A percentile compares a stretch with the other conserved stretches of the same genome.
phyloP scores from a whole-genome alignment of 2,329 filamentous ascomycete genomes.

The Diplodia intermedia region DNA sequence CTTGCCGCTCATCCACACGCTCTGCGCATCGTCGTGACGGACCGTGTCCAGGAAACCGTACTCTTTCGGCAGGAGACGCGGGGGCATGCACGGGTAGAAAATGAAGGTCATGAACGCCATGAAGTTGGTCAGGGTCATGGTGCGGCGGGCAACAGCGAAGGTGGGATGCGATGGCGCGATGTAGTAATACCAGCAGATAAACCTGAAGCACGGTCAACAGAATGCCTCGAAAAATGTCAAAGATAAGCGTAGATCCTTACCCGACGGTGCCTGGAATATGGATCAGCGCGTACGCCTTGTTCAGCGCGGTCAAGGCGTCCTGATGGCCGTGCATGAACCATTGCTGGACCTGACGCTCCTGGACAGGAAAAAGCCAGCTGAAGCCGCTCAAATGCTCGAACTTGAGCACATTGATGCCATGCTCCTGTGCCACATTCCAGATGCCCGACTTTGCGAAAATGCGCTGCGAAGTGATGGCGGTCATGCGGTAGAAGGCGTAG shows the following conservation, averaged over 20 bases:
- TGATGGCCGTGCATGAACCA: slow-evolving; percentile 65
- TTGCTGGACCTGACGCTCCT: slow-evolving; percentile 61
- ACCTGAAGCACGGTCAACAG: slow-evolving; percentile 50
- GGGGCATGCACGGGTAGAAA: slow-evolving; percentile 62
- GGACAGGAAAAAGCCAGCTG: slow-evolving; percentile 60
- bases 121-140: slow-evolving; percentile 61
- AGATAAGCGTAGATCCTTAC: slow-evolving; percentile 46
- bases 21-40: slow-evolving; percentile 55
- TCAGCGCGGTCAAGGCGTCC: slow-evolving; percentile 61
- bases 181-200: slow-evolving; percentile 70
- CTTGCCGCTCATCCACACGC: slow-evolving; percentile 55
- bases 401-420: slow-evolving; percentile 62
- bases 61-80: slow-evolving; percentile 53
- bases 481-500: slow-evolving; percentile 68
- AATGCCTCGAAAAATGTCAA: background rate
- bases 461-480: slow-evolving; percentile 59
- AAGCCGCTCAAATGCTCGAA: slow-evolving; percentile 61
- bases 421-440: slow-evolving; percentile 63
- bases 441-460: slow-evolving; percentile 62
- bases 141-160: slow-evolving; percentile 54
- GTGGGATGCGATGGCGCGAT: slow-evolving; percentile 59
- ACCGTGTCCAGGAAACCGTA: slow-evolving; percentile 58
- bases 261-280: slow-evolving; percentile 67
- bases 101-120: slow-evolving; percentile 60
- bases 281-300: slow-evolving; percentile 65